phyloP scores from a whole-genome alignment of 2,329 filamentous ascomycete species.

The Nannizzia gypsea region DNA sequence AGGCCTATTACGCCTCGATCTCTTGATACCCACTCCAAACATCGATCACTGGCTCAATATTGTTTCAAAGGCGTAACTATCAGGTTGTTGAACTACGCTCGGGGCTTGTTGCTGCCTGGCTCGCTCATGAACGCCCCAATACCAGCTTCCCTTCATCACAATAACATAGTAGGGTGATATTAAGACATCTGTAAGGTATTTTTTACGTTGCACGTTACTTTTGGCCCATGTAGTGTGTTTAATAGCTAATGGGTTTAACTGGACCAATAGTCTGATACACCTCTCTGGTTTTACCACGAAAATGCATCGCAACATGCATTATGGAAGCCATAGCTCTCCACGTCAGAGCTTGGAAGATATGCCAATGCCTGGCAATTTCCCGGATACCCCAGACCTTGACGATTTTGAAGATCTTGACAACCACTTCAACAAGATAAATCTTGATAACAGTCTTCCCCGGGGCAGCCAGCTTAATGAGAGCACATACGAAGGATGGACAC shows the following conservation, averaged over 20 bases:
- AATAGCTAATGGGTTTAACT: not conserved
- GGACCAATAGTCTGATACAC: no score
- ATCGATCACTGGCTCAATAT: not conserved
- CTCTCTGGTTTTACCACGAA: not conserved
- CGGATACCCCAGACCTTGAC: conserved; percentile 1
- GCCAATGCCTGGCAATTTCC: not conserved
- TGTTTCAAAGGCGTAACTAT: no score
- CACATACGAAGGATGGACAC: conserved; percentile 27
- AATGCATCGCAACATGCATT: not conserved
- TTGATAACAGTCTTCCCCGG: conserved; percentile 6
- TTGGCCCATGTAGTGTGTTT: not conserved
- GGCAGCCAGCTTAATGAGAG: not conserved
- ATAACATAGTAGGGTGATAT: no score
- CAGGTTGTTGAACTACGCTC: no score
- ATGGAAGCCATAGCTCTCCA: not conserved
- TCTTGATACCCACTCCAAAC: not conserved
- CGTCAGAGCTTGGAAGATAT: not conserved
- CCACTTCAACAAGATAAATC: conserved; percentile 8
- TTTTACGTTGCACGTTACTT: not conserved
- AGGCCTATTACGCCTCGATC: not conserved
- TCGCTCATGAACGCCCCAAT: no score
- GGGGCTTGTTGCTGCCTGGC: not conserved
- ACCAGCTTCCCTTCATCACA: no score
- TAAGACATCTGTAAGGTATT: no score
- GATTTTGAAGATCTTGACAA: conserved; percentile 8